Percentiles rank a stretch among this genome's conserved stretches.
Conservation (phyloP, 2,329 filamentous ascomycete genomes). For the Didymella arachidicola region DNA sequence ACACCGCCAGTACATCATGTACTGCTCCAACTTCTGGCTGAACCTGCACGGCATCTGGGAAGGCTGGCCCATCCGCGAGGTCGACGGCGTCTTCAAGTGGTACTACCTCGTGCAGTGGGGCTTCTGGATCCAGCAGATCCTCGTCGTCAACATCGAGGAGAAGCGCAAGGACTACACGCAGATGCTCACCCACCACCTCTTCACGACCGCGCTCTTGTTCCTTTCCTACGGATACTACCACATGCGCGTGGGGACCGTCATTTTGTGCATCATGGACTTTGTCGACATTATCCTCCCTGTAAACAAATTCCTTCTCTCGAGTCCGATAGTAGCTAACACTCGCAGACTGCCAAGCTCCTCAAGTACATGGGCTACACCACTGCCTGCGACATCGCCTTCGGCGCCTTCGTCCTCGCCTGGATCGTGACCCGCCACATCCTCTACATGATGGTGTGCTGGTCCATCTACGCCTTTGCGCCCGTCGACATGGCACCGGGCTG, state of each 20-base stretch:
- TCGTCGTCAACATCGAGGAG: slow-evolving; percentile 94
- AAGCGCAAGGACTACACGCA: slow-evolving; percentile 93
- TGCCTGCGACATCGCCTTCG: slow-evolving; percentile 83
- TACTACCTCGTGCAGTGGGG: slow-evolving; percentile 91
- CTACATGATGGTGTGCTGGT: slow-evolving; percentile 83
- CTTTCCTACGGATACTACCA: slow-evolving; percentile 87
- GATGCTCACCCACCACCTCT: slow-evolving; percentile 94
- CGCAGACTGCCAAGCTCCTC: slow-evolving; percentile 83
- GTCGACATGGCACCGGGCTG: slow-evolving; percentile 71
- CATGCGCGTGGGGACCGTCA: slow-evolving; percentile 85
- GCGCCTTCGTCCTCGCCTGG: slow-evolving; percentile 86
- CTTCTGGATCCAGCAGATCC: slow-evolving; percentile 93
- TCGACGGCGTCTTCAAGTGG: slow-evolving; percentile 77
- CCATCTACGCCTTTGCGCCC: slow-evolving; percentile 73
- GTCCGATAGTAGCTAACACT: slow-evolving; percentile 22
- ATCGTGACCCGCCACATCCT: slow-evolving; percentile 81
- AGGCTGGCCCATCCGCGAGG: slow-evolving; percentile 80
- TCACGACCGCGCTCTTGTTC: slow-evolving; percentile 82
- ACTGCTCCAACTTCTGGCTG: slow-evolving; percentile 77
- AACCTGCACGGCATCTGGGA: slow-evolving; percentile 82
- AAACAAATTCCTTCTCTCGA: slow-evolving; percentile 9
- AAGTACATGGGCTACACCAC: slow-evolving; percentile 84
- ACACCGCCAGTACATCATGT: slow-evolving; percentile 75
- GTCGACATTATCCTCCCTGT: slow-evolving; percentile 89
- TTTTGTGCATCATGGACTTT: slow-evolving; percentile 91